These are phyloP conservation scores for Rhizopus stolonifer DNA, from an alignment of 371 early-diverging fungal species.

Conservation along the genomic window DNA sequence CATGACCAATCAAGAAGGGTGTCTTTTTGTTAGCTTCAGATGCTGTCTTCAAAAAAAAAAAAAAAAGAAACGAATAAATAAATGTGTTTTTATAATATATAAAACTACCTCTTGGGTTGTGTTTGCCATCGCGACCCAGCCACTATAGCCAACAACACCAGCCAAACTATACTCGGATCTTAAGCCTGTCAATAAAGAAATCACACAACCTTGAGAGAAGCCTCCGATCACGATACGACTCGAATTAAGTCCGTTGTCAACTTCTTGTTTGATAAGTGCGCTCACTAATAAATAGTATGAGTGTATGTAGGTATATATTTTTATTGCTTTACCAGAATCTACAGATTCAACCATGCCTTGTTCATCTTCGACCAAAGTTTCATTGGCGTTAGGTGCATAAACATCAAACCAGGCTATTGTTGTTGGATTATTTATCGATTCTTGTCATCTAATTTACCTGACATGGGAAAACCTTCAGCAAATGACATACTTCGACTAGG, in stretches of 20 bases:
- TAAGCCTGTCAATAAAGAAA: conserved; percentile 72
- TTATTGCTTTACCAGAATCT: conserved; percentile 42
- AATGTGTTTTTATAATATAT: not conserved
- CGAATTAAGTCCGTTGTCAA: conserved; percentile 77
- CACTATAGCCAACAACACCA: conserved; percentile 72
- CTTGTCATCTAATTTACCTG: no score
- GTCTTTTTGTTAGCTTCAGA: conserved; percentile 71
- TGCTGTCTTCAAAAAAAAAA: no score
- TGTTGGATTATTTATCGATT: no score
- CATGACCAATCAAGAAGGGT: conserved; percentile 89
- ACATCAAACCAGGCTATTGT: conserved; percentile 78
- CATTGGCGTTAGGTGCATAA: no score
- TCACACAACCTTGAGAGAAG: conserved; percentile 91
- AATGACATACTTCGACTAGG: conserved; percentile 1
- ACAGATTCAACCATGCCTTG: conserved; percentile 71
- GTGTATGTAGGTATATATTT: not conserved
- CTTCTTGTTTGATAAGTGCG: conserved; percentile 72
- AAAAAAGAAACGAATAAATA: conserved; percentile 4
- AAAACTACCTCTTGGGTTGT: conserved; percentile 51
- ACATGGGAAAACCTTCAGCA: conserved; percentile 1
- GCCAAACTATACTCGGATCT: conserved; percentile 68
- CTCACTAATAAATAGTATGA: conserved; percentile 53
- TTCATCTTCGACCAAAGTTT: conserved; percentile 67
- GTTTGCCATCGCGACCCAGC: conserved; percentile 76
- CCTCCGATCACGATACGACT: conserved; percentile 91